Conservation (phyloP, 192 early-diverging fungal species). For the Linnemannia elongata region DNA sequence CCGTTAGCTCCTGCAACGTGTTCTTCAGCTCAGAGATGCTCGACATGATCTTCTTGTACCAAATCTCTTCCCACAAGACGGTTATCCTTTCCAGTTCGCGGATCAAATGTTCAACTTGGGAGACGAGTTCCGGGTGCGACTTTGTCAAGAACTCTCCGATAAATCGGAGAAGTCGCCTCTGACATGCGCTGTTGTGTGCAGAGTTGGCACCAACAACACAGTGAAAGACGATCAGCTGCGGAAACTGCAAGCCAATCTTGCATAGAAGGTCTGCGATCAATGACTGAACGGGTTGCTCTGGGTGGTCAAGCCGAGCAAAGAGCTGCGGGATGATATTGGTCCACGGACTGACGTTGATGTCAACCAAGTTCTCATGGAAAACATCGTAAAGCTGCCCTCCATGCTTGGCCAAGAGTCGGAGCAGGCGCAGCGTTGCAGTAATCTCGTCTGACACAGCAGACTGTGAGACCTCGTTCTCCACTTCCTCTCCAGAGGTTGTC, state of each 20-base stretch:
- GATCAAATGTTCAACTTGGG: constrained; percentile 68
- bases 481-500: constrained; percentile 35
- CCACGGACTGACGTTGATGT: constrained; percentile 67
- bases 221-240: constrained; percentile 78
- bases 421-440: constrained; percentile 71
- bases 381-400: constrained; percentile 62
- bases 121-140: constrained; percentile 60
- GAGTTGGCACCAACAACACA: constrained; percentile 69
- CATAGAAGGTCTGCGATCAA: constrained; percentile 68
- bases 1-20: constrained; percentile 66
- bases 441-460: constrained; percentile 60
- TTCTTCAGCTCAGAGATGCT: constrained; percentile 67
- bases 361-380: constrained; percentile 60
- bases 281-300: constrained; percentile 66
- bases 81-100: constrained; percentile 77
- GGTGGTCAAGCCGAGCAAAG: constrained; percentile 79
- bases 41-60: constrained; percentile 76
- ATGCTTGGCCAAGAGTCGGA: constrained; percentile 75
- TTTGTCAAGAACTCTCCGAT: constrained; percentile 58
- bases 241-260: constrained; percentile 70
- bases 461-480: constrained; percentile 24
- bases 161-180: constrained; percentile 48
- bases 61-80: constrained; percentile 87
- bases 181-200: constrained; percentile 54
- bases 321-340: constrained; percentile 80